Evolutionary conservation across 176 grass and related monocot species (phyloP).

Genomic region (Elymus sibiricus): DNA sequence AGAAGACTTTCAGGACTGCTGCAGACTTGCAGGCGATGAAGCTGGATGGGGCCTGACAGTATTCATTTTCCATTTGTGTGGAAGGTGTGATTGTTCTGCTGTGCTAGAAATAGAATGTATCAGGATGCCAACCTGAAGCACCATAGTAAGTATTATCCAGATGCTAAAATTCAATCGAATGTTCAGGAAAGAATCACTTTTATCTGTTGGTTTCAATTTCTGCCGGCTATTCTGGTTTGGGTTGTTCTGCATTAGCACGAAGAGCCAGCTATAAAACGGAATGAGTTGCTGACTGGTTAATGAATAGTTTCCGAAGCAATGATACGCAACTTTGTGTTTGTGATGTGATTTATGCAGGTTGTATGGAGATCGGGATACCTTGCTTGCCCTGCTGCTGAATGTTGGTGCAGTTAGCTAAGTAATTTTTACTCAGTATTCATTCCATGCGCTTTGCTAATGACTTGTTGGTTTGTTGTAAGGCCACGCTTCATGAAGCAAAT

Average conservation of each 20-base stretch:
- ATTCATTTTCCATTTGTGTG: too few relatives aligned
- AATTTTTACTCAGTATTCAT: slow-evolving; percentile 24
- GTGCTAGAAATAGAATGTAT: too few relatives aligned
- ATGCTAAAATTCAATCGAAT: slow-evolving; percentile 40
- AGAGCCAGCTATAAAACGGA: not conserved
- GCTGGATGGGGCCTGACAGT: too few relatives aligned
- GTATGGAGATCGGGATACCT: slow-evolving; percentile 40
- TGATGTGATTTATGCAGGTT: slow-evolving; percentile 28
- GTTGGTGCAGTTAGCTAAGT: slow-evolving; percentile 44
- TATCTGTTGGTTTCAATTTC: not conserved
- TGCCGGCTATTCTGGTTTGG: not conserved
- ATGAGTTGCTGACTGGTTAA: not conserved
- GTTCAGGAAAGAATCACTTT: slow-evolving; percentile 34
- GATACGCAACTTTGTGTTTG: not conserved
- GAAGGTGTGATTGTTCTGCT: too few relatives aligned
- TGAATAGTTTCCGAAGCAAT: not conserved
- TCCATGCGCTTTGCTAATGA: too few relatives aligned
- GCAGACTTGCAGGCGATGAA: too few relatives aligned
- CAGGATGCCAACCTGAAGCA: not conserved
- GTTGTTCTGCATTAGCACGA: not conserved
- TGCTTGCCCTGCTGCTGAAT: slow-evolving; percentile 42
- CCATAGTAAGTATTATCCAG: slow-evolving; percentile 51
- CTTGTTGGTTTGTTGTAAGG: too few relatives aligned
- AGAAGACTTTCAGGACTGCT: too few relatives aligned
- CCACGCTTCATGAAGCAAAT: too few relatives aligned